These are phyloP conservation scores for Conidiobolus incongruus DNA, from an alignment of 371 early-diverging fungal species.

Conservation along the genomic window DNA sequence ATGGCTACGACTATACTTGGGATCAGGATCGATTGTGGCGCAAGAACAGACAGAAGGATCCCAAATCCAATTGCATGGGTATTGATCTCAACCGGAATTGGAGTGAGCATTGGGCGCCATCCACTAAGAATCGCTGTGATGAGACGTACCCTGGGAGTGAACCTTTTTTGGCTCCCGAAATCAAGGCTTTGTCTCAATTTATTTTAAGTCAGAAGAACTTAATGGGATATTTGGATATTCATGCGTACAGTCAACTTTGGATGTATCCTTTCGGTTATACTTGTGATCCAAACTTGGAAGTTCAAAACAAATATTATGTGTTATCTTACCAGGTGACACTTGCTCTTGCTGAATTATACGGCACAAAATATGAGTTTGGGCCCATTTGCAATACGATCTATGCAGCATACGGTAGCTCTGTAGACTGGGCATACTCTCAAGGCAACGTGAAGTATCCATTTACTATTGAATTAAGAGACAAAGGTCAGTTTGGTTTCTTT, in stretches of 20 bases:
- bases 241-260: background rate
- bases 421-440: slow-evolving; percentile 15
- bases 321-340: background rate
- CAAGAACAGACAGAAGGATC: slow-evolving; percentile 16
- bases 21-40: slow-evolving; percentile 24
- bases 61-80: background rate
- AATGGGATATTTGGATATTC: background rate
- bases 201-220: background rate
- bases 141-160: background rate
- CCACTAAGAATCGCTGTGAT: background rate
- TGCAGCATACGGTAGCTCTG: slow-evolving; percentile 15
- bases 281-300: background rate
- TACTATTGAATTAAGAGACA: slow-evolving; percentile 28
- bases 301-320: background rate
- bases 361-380: background rate
- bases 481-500: slow-evolving; percentile 18
- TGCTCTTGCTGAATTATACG: too few species aligned
- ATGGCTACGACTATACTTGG: slow-evolving; percentile 20
- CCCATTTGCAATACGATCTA: slow-evolving; percentile 20
- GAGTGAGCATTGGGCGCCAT: background rate
- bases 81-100: background rate
- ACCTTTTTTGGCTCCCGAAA: background rate
- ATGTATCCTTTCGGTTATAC: background rate
- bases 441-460: slow-evolving; percentile 17
- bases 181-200: background rate